Percentiles rank a stretch among this genome's conserved stretches.
These are phyloP conservation scores for Metarhizium robertsii DNA, from an alignment of 2,329 filamentous ascomycete genomes.

Conservation along the genomic window DNA sequence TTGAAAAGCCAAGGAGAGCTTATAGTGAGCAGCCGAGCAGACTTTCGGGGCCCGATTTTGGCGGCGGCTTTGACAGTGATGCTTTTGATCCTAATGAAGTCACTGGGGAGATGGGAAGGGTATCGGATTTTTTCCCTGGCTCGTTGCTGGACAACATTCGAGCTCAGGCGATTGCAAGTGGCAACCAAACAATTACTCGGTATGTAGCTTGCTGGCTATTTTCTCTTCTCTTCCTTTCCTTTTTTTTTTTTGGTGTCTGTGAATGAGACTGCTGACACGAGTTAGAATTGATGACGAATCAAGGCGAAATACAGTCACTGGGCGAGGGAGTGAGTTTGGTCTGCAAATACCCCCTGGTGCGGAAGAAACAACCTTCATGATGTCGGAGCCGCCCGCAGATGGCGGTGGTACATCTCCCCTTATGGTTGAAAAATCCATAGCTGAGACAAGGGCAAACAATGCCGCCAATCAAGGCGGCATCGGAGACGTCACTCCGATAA, in stretches of 20 bases:
- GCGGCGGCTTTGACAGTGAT: slow-evolving; percentile 45
- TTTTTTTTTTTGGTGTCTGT: not conserved
- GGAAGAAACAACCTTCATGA: slow-evolving; percentile 42
- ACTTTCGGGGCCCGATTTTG: slow-evolving; percentile 44
- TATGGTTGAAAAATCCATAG: slow-evolving; percentile 1
- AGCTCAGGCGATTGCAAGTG: slow-evolving; percentile 23
- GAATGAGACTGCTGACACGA: not conserved
- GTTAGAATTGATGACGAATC: slow-evolving; percentile 30
- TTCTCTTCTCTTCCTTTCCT: not conserved
- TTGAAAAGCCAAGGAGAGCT: slow-evolving; percentile 49
- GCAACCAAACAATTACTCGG: slow-evolving; percentile 36
- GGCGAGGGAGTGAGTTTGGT: slow-evolving; percentile 40
- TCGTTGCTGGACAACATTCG: slow-evolving; percentile 32
- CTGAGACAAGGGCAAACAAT: not conserved
- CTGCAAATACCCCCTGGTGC: slow-evolving; percentile 39
- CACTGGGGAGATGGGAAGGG: slow-evolving; percentile 33
- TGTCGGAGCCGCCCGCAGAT: slow-evolving; percentile 27
- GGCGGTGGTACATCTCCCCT: slow-evolving; percentile 15
- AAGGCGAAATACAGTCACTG: slow-evolving; percentile 27
- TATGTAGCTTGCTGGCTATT: slow-evolving; percentile 12
- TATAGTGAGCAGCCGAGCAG: slow-evolving; percentile 35
- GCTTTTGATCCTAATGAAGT: slow-evolving; percentile 28
- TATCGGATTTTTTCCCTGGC: slow-evolving; percentile 44
- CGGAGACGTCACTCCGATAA: slow-evolving; percentile 4
- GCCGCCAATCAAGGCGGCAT: not conserved